Base-by-base conservation (phyloP, 148 eudicot species). In the Vaccinium corymbosum region DNA sequence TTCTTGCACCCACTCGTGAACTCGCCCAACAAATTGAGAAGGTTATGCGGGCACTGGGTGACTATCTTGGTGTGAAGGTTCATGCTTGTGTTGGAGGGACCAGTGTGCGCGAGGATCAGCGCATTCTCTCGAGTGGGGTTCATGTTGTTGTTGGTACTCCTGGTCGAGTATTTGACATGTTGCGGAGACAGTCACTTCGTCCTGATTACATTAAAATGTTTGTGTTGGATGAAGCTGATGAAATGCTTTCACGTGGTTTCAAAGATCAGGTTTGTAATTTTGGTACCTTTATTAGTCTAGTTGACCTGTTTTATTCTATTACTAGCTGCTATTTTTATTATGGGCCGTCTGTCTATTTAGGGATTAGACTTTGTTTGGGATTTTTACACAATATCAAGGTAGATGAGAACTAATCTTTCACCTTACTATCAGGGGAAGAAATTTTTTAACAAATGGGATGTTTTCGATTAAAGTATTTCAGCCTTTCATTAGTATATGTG, bases 131-230 rank as follows among this genome's bases (percentile, higher is more conserved):
- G 78, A 81, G 81, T 83, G 90, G 91, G 55, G 91, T 90, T 64
- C 91, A 90, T 66, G 91, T 90, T 83, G 91, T 90, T 81, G 90
- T 90, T 78, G 91, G 91, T 78, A 90, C 91, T 46, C 91, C 91
- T 53, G 91, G 91, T 78, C 90, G 91, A 84, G 90, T 90, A 72
- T 88, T 90, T 78, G 91, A 90, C 84, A 86, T 90, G 91, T 76
- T 88, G 74, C 79, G 91, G 27, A 86, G 91, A 80, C 83, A 86
- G 78, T 88, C 91, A 2, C 87, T 90, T 81, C 85, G 52, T 52
- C 83, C 89, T 46, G 87, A 90, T 81, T 75, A 73, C 80, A 88
- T 90, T 46, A 86, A 42, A 81, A 90, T 90, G 90, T 90, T 90
- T 81, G 91, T 90, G 50, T 74, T 90, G 87, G 91, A 90, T 81